Evolutionary conservation across 2,329 filamentous ascomycete species (phyloP).

Genomic region (Phialophora chinensis): DNA sequence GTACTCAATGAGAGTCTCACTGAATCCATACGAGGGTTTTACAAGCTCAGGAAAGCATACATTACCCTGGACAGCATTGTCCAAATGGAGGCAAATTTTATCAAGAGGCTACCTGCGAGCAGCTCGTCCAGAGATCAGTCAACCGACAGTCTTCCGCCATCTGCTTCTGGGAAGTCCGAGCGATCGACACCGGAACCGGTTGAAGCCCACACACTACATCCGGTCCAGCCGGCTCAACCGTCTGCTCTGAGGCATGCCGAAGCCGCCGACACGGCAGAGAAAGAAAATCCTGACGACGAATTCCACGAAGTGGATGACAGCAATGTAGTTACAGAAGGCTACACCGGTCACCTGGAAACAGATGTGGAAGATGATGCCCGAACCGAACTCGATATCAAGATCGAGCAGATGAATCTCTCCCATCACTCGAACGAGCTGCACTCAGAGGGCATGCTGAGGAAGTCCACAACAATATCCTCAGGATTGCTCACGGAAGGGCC

Average conservation of each 20-base stretch:
- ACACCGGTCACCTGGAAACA: constrained; percentile 54
- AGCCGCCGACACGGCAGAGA: constrained; percentile 14
- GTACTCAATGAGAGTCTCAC: constrained; percentile 92
- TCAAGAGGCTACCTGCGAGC: constrained; percentile 41
- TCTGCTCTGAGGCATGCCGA: constrained; percentile 34
- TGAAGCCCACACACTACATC: constrained; percentile 43
- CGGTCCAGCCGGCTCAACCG: constrained; percentile 29
- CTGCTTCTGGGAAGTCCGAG: constrained; percentile 23
- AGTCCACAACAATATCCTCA: constrained; percentile 27
- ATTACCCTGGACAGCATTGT: constrained; percentile 80
- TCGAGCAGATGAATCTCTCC: constrained; percentile 31
- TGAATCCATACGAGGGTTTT: constrained; percentile 89
- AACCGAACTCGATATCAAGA: constrained; percentile 34
- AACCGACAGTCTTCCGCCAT: constrained; percentile 33
- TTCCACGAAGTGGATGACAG: constrained; percentile 63
- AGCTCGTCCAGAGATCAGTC: constrained; percentile 32
- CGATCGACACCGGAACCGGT: constrained; percentile 11
- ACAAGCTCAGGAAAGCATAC: constrained; percentile 89
- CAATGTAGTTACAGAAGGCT: constrained; percentile 54
- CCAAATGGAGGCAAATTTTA: constrained; percentile 70
- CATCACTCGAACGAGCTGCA: constrained; percentile 25
- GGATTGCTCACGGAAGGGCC: constrained; percentile 55
- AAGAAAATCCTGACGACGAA: constrained; percentile 53
- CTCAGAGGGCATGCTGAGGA: constrained; percentile 26
- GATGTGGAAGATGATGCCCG: constrained; percentile 40